Evolutionary conservation across 129 eudicot species (phyloP), one percentile per base, ranked within the genome.

Genomic region (Daucus carota): DNA sequence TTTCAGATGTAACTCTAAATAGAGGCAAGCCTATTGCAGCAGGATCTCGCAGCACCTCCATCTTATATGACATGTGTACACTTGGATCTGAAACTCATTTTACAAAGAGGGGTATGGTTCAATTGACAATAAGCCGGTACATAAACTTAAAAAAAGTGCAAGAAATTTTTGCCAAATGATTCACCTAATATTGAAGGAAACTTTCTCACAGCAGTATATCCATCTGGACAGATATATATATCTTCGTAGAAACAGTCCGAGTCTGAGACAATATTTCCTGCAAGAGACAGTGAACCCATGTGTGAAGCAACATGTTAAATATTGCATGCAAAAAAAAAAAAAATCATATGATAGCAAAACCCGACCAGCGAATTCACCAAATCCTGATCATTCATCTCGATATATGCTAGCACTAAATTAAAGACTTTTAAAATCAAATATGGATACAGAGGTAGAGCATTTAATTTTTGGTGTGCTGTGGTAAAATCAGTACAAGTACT

Each of bases 11-110:
- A 84, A 92, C 92, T 81, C 86, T 89, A 84, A 92, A 92, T 46
- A 92, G 81, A 54, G 87, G 90, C 80, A 81, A 84, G 42, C 78
- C 73, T 84, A 84, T 87, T 75, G 85, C 54, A 77, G 75, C 89
- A 77, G 82, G 75, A 84, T 89, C 91, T 92, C 92, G 75, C 62
- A 87, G 81, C 29, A 92, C 97, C 83, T 92, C 92, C 97, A 92
- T 92, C 88, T 81, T 89, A 81, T 89, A 92, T 60, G 74, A 75
- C 60, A 83, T 63, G 74, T 67, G 62, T 71, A 84, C 73, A 79
- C 86, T 84, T 69, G 90, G 88, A 85, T 92, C 97, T 92, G 85
- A 70, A 75, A 75, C 48, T 70, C 74, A 46, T 72, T 36, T 50
- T 72, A 48, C 36, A 45, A 33, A 75, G 34, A 12, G 45, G 54